Conservation (phyloP, 2,329 filamentous ascomycete species). For the Penicillium sclerotiorum region DNA sequence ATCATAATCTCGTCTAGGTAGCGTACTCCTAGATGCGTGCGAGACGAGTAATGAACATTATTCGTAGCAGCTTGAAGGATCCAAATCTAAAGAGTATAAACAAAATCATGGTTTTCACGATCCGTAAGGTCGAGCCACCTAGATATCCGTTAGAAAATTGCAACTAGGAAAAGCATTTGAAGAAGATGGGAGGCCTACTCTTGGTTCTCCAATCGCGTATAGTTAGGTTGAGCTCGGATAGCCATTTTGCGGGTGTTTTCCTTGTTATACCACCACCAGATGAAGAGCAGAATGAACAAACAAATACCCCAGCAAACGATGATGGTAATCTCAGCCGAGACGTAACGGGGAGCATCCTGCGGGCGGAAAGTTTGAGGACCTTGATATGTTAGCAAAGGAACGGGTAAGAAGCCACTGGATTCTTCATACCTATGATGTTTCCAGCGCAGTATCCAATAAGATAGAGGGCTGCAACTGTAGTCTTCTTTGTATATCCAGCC, state of each 20-base stretch:
- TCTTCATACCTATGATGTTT: conserved; percentile 57
- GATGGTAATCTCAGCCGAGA: conserved; percentile 66
- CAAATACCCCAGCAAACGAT: conserved; percentile 61
- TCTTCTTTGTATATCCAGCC: conserved; percentile 57
- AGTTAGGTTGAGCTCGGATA: conserved; percentile 57
- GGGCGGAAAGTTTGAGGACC: conserved; percentile 61
- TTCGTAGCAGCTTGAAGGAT: no score
- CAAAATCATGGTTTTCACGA: conserved; percentile 65
- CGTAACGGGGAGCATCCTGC: conserved; percentile 61
- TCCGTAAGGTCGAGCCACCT: conserved; percentile 66
- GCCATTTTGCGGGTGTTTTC: conserved; percentile 63
- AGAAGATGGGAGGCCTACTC: conserved; percentile 49
- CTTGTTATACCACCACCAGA: conserved; percentile 62
- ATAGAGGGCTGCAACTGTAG: conserved; percentile 53
- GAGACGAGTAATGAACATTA: no score
- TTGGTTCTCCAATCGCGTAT: conserved; percentile 66
- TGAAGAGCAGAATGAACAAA: conserved; percentile 60
- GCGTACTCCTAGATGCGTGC: no score
- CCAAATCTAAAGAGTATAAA: conserved; percentile 54
- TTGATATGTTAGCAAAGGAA: conserved; percentile 8
- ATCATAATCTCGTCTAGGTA: no score
- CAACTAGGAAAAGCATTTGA: conserved; percentile 19
- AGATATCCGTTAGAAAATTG: neutral
- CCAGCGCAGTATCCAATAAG: conserved; percentile 55
- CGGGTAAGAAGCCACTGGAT: neutral